A percentile compares a stretch with the other conserved stretches of the same genome.
Evolutionary conservation across 768 basidiomycete species (phyloP).

Genomic region (Suillus subaureus): DNA sequence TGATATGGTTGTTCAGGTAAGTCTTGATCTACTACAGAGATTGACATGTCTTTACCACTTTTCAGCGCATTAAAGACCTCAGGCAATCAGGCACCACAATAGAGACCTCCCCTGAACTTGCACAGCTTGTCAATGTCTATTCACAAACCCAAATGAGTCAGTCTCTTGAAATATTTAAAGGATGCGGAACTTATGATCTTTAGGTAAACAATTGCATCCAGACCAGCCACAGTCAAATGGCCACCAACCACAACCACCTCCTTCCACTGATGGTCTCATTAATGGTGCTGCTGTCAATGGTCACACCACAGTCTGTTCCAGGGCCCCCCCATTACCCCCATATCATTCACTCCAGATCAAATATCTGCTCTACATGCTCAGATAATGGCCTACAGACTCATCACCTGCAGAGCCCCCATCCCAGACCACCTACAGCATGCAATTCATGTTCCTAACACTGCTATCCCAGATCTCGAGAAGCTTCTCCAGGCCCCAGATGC

Average conservation of each 20-base stretch:
- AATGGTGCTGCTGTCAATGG: constrained; percentile 40
- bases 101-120: constrained; percentile 47
- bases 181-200: constrained; percentile 8
- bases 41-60: neutral
- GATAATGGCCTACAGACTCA: constrained; percentile 78
- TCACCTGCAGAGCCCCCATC: constrained; percentile 65
- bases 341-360: constrained; percentile 79
- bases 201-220: constrained; percentile 29
- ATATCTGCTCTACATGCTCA: constrained; percentile 77
- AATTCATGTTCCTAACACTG: constrained; percentile 65
- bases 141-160: constrained; percentile 38
- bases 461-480: constrained; percentile 65
- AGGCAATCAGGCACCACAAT: constrained; percentile 46
- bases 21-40: neutral
- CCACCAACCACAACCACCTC: constrained; percentile 33
- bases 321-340: constrained; percentile 60
- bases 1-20: neutral
- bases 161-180: constrained; percentile 9
- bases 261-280: constrained; percentile 8
- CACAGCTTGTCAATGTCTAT: constrained; percentile 37
- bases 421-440: constrained; percentile 72
- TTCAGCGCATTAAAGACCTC: constrained; percentile 47
- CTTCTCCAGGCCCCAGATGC: constrained; percentile 62
- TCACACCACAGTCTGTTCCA: constrained; percentile 44
- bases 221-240: constrained; percentile 2